phyloP scores from a whole-genome alignment of 495 filamentous ascomycete genomes.

The Lentithecium fluviatile region DNA sequence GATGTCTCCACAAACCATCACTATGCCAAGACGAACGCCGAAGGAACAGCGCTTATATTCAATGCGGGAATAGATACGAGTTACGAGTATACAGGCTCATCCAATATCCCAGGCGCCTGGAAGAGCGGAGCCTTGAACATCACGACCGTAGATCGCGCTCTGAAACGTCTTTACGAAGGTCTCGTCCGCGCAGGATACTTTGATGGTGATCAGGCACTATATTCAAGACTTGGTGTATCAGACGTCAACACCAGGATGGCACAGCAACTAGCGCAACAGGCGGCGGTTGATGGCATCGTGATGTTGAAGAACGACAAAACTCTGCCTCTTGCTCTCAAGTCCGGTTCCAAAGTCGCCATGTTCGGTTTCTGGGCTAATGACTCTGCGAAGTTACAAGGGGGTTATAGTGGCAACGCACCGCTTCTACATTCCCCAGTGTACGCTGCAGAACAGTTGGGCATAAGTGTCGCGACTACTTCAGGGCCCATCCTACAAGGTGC shows the following conservation, averaged over 20 bases:
- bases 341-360: conserved; percentile 41
- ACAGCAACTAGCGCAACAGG: conserved; percentile 7
- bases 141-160: conserved; percentile 8
- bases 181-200: conserved; percentile 21
- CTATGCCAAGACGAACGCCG: conserved; percentile 31
- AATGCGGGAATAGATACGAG: conserved; percentile 13
- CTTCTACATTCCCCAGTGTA: conserved; percentile 42
- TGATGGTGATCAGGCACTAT: conserved; percentile 3
- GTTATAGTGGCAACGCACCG: conserved; percentile 45
- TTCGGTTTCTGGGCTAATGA: conserved; percentile 47
- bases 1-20: conserved; percentile 44
- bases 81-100: conserved; percentile 14
- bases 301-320: conserved; percentile 26
- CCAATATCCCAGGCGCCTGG: conserved; percentile 19
- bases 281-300: conserved; percentile 12
- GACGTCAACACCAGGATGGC: conserved; percentile 4
- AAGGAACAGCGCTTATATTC: conserved; percentile 42
- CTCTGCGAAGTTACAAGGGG: conserved; percentile 43
- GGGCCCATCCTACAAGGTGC: conserved; percentile 9
- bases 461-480: conserved; percentile 3
- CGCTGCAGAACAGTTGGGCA: conserved; percentile 40
- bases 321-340: conserved; percentile 38
- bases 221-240: conserved; percentile 1
- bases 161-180: conserved; percentile 13
- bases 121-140: conserved; percentile 13